Evolutionary conservation across 495 filamentous ascomycete species (phyloP).

Genomic region (Pyrenopolyporus hunteri): DNA sequence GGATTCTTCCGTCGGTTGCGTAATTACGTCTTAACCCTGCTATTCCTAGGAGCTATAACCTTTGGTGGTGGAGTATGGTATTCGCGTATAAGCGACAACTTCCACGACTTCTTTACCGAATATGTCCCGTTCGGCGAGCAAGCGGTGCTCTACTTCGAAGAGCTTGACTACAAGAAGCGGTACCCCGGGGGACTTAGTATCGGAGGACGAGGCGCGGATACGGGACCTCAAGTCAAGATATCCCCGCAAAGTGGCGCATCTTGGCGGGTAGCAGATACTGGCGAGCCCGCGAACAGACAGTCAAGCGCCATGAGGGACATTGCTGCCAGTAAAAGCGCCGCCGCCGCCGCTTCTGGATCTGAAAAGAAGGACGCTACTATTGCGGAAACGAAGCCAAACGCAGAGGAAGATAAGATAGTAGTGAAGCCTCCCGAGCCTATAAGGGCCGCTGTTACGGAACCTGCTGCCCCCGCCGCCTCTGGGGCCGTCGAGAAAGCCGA

Average conservation of each 20-base stretch:
- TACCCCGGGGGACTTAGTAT: conserved; percentile 75
- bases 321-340: conserved; percentile 43
- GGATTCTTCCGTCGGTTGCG: conserved; percentile 72
- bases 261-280: conserved; percentile 71
- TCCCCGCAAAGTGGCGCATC: conserved; percentile 84
- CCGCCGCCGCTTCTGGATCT: conserved; percentile 39
- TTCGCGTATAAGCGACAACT: conserved; percentile 91
- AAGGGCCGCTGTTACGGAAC: conserved; percentile 33
- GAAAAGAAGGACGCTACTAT: conserved; percentile 42
- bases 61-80: conserved; percentile 91
- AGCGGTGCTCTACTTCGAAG: conserved; percentile 94
- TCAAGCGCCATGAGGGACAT: conserved; percentile 49
- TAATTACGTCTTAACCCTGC: conserved; percentile 71
- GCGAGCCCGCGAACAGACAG: conserved; percentile 48
- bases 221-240: conserved; percentile 78
- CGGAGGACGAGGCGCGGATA: conserved; percentile 58
- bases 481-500: conserved; percentile 17
- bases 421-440: conserved; percentile 31
- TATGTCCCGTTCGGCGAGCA: conserved; percentile 96
- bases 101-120: conserved; percentile 99
- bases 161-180: conserved; percentile 88
- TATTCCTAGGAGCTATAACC: conserved; percentile 72
- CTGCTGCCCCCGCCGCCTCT: conserved; percentile 15
- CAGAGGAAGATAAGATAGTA: conserved; percentile 17
- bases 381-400: conserved; percentile 28